Percentiles rank a stretch among this genome's conserved stretches.
These are phyloP conservation scores for Fusarium nelsonii DNA, from an alignment of 2,329 filamentous ascomycete genomes.

Conservation along the genomic window DNA sequence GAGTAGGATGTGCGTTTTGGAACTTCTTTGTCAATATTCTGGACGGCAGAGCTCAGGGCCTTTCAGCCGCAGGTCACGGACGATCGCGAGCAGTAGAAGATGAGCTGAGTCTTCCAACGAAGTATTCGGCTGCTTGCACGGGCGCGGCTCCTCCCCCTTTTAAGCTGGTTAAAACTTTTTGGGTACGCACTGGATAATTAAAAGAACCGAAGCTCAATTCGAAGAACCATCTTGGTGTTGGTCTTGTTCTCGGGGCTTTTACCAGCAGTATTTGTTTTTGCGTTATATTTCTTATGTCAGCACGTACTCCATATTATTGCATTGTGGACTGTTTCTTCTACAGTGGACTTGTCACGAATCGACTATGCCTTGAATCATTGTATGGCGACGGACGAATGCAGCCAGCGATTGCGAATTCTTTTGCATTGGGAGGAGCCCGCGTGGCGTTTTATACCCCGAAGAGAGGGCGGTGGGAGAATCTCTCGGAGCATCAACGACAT, in stretches of 20 bases:
- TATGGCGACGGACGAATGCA: constrained; percentile 30
- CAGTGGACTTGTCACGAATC: constrained; percentile 26
- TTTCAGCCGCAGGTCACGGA: constrained; percentile 38
- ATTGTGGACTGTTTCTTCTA: constrained; percentile 31
- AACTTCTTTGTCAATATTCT: constrained; percentile 54
- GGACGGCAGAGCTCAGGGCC: constrained; percentile 43
- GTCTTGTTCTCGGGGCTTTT: constrained; percentile 34
- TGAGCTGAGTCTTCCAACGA: constrained; percentile 24
- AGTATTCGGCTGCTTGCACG: constrained; percentile 18
- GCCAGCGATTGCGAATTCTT: constrained; percentile 34
- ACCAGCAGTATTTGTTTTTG: constrained; percentile 34
- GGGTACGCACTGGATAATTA: constrained; percentile 37
- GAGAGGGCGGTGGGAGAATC: constrained; percentile 33
- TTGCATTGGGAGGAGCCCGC: constrained; percentile 35
- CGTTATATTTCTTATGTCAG: constrained; percentile 38
- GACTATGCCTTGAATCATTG: constrained; percentile 20
- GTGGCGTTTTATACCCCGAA: constrained; percentile 34
- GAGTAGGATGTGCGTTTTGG: constrained; percentile 48
- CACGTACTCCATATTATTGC: constrained; percentile 40
- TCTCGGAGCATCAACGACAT: constrained; percentile 34
- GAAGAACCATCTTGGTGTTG: constrained; percentile 34
- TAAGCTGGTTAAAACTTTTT: constrained; percentile 40
- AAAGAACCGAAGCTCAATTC: constrained; percentile 34
- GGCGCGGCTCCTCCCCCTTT: constrained; percentile 40
- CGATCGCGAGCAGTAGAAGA: constrained; percentile 32